A percentile compares a stretch with the other conserved stretches of the same genome.
phyloP scores from a whole-genome alignment of 257 asterid species.

The Gynochthodes officinalis region DNA sequence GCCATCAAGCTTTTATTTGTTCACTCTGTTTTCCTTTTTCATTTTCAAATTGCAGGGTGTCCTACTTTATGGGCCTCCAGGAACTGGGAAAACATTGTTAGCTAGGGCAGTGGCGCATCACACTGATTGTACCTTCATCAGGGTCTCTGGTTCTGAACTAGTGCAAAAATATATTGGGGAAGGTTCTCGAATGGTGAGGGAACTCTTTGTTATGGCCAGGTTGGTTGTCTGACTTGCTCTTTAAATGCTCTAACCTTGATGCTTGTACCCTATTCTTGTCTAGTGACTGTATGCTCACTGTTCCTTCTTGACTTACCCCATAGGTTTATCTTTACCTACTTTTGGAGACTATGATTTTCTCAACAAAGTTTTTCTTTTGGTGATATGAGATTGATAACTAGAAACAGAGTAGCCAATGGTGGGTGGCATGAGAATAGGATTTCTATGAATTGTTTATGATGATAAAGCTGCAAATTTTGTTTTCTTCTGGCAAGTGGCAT shows the following conservation, averaged over 20 bases:
- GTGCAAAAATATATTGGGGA: conserved; percentile 80
- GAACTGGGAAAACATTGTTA: conserved; percentile 70
- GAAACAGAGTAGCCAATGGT: not conserved
- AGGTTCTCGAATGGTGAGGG: conserved; percentile 95
- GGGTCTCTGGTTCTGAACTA: conserved; percentile 70
- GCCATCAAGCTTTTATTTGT: not conserved
- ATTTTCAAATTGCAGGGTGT: conserved; percentile 45
- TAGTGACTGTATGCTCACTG: not conserved
- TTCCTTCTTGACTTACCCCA: not conserved
- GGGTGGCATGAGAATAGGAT: not conserved
- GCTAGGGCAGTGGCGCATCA: conserved; percentile 82
- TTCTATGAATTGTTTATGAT: not conserved
- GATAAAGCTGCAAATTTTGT: too few relatives aligned
- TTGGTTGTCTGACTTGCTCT: conserved; percentile 18
- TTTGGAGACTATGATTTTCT: not conserved
- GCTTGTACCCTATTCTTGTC: not conserved
- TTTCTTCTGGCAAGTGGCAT: not conserved
- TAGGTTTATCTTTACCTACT: not conserved
- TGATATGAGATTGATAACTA: not conserved
- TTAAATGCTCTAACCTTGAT: not conserved
- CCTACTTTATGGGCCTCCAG: conserved; percentile 73
- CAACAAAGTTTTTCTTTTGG: not conserved
- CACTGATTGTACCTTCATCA: conserved; percentile 67
- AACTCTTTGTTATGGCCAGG: conserved; percentile 98
- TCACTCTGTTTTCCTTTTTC: not conserved